phyloP scores from a whole-genome alignment of 805 yeast species.

The Wickerhamomyces silvicola region DNA sequence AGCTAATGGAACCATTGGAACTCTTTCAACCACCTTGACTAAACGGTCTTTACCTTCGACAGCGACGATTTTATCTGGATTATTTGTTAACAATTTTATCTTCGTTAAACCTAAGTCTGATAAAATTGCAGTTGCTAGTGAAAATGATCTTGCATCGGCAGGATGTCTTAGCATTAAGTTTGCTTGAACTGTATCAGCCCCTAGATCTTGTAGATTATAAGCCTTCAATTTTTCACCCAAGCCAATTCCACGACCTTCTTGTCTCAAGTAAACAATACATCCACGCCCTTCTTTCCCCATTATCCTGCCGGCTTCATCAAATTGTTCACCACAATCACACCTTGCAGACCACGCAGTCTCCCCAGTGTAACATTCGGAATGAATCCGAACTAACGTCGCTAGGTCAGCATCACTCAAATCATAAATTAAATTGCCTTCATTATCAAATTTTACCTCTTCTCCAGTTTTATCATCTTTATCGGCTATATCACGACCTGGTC shows the following conservation, averaged over 20 bases:
- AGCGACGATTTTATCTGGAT: conserved; percentile 93
- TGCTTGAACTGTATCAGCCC: conserved; percentile 98
- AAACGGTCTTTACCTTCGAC: conserved; percentile 81
- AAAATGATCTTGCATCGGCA: conserved; percentile 93
- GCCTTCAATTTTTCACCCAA: conserved; percentile 97
- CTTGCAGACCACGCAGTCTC: conserved; percentile 99
- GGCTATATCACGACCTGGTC: conserved; percentile 77
- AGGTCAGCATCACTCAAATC: conserved; percentile 21
- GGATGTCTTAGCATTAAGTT: conserved; percentile 90
- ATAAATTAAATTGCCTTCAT: conserved; percentile 29
- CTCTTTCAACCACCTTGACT: conserved; percentile 76
- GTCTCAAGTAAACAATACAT: conserved; percentile 90
- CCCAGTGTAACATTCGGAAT: conserved; percentile 97
- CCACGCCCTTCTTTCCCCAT: conserved; percentile 90
- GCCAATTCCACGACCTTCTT: conserved; percentile 98
- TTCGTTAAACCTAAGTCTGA: conserved; percentile 70
- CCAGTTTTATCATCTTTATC: conserved; percentile 47
- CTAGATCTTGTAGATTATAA: conserved; percentile 92
- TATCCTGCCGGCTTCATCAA: conserved; percentile 92
- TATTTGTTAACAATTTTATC: conserved; percentile 80
- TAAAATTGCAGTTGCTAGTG: conserved; percentile 89
- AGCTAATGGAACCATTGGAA: conserved; percentile 95
- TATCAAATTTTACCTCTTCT: conserved; percentile 35
- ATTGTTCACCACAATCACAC: conserved; percentile 99
- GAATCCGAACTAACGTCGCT: conserved; percentile 76